Base-by-base conservation (phyloP, 805 yeast genomes). In the Ogataea sp. region DNA sequence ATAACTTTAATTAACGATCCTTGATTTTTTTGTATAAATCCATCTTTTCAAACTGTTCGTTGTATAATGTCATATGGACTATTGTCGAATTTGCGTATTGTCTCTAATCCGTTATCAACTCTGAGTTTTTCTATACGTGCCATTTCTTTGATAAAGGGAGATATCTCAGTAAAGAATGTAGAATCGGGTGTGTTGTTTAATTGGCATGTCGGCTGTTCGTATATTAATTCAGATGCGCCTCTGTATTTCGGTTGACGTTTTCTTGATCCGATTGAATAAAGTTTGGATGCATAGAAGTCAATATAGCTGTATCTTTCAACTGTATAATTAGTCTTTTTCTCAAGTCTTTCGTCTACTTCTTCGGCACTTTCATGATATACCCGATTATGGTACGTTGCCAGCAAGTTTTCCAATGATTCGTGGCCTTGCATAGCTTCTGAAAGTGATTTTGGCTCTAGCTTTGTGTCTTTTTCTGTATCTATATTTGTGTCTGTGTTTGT, bases 141-240 rank as follows among this genome's bases (percentile, higher is more conserved):
- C 58, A 60, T 55, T 23, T 45, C 52, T 35, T 47, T 46, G 16
- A 59, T 51, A 16, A 49, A 43, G 2, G 62, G 62, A 4, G 44
- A 30, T 4, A 59, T 37, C 18, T 61, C 58, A 10, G 44, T 33
- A 11, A 48, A 41, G 8, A 53, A 21, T 10, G 31, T 39, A 2
- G 20, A 11, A 5, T 32, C 30, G 16, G 54, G 34, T 7, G 51
- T 29, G 6, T 51, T 45, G 5, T 39, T 42, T 34, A 61, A 58
- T 3, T 32, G 30, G 25, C 50, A 46, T 1, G 50, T 50, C 1
- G 56, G 56, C 25, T 57, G 43, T 7, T 34, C 26, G 13, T 36
- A 31, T 4, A 51, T 39, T 37, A 44, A 58, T 14, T 58, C 56
- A 5, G 43, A 38, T 1, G 47, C 55, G 32, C 43, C 49, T 5